Evolutionary conservation across 805 yeast genomes (phyloP).

Genomic region (Maudiozyma serrabonitensis): DNA sequence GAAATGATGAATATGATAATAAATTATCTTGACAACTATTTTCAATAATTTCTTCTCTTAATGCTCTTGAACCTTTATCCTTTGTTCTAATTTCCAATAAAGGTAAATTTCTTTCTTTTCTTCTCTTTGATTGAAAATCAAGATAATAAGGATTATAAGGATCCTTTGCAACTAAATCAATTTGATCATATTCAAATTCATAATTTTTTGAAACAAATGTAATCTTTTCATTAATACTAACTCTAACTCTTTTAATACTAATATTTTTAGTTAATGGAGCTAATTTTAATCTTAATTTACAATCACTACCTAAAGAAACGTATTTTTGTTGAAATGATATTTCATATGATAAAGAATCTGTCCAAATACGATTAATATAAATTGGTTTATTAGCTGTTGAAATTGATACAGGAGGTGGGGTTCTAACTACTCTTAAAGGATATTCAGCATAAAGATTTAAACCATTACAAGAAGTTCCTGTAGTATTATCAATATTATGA

Average conservation of each 20-base stretch:
- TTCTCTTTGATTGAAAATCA: constrained; percentile 28
- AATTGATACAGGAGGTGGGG: constrained; percentile 33
- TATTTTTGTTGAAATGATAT: constrained; percentile 63
- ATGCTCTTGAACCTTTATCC: constrained; percentile 37
- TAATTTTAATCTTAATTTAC: constrained; percentile 52
- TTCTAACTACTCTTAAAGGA: constrained; percentile 31
- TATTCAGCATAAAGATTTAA: constrained; percentile 17
- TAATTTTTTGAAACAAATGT: constrained; percentile 52
- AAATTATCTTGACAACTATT: constrained; percentile 52
- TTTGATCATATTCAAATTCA: constrained; percentile 47
- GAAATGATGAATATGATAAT: constrained; percentile 38
- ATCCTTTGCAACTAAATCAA: constrained; percentile 30
- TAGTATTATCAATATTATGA: constrained; percentile 1
- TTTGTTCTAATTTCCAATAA: constrained; percentile 59
- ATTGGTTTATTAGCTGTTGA: constrained; percentile 57
- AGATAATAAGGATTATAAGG: constrained; percentile 28
- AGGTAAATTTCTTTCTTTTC: constrained; percentile 45
- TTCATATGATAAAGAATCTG: constrained; percentile 59
- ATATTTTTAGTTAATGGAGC: constrained; percentile 59
- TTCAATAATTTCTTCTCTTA: constrained; percentile 50
- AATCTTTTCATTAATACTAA: constrained; percentile 59
- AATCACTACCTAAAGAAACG: constrained; percentile 53
- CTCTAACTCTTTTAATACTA: constrained; percentile 50
- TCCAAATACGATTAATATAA: constrained; percentile 70
- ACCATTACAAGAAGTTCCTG: not conserved